phyloP scores from a whole-genome alignment of 805 yeast genomes.

The Candida pseudoglaebosa region DNA sequence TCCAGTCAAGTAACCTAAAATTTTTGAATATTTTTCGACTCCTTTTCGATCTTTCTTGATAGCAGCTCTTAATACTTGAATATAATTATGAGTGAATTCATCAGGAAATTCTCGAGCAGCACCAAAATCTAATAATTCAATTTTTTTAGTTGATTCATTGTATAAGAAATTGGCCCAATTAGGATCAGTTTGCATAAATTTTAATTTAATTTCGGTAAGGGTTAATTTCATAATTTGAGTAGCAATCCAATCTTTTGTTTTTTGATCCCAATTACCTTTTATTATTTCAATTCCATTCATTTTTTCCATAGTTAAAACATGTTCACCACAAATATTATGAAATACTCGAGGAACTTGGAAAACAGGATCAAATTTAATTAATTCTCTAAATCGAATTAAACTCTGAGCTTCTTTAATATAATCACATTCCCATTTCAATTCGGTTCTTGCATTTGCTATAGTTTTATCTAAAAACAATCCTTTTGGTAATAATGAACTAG shows the following conservation, averaged over 20 bases:
- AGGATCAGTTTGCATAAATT: slow-evolving; percentile 98
- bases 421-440: slow-evolving; percentile 97
- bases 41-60: slow-evolving; percentile 59
- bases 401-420: slow-evolving; percentile 84
- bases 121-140: slow-evolving; percentile 92
- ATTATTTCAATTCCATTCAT: slow-evolving; percentile 82
- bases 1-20: slow-evolving; percentile 88
- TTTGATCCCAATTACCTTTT: slow-evolving; percentile 72
- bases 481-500: slow-evolving; percentile 81
- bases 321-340: slow-evolving; percentile 72
- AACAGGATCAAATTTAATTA: slow-evolving; percentile 52
- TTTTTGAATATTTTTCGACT: slow-evolving; percentile 61
- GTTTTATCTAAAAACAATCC: slow-evolving; percentile 91
- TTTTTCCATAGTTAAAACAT: slow-evolving; percentile 83
- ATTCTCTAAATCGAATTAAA: slow-evolving; percentile 60
- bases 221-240: slow-evolving; percentile 83
- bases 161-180: slow-evolving; percentile 97
- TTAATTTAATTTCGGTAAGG: slow-evolving; percentile 74
- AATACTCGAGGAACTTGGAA: slow-evolving; percentile 81
- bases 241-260: slow-evolving; percentile 75
- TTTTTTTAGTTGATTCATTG: slow-evolving; percentile 62
- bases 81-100: slow-evolving; percentile 66
- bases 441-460: slow-evolving; percentile 87
- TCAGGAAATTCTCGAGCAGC: slow-evolving; percentile 80
- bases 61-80: slow-evolving; percentile 70